Evolutionary conservation across 2,329 filamentous ascomycete species (phyloP).

Genomic region (Fusarium temperatum): DNA sequence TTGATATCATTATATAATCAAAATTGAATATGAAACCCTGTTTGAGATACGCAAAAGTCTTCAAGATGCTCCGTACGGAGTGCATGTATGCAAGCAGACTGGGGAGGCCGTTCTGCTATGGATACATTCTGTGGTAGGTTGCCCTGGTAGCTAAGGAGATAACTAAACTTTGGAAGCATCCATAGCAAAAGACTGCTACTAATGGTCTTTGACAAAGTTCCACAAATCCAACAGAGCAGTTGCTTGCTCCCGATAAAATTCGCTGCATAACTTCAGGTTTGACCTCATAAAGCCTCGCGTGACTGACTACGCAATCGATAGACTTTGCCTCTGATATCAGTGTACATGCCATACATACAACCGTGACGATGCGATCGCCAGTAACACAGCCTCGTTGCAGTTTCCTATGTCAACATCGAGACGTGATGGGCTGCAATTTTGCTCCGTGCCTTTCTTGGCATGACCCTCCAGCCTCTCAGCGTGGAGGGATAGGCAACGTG

Average conservation of each 20-base stretch:
- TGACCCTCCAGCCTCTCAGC: slow-evolving; percentile 27
- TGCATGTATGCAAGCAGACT: neutral
- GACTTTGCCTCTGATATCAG: slow-evolving; percentile 8
- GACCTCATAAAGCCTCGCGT: slow-evolving; percentile 6
- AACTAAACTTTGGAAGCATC: neutral
- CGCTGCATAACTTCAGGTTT: neutral
- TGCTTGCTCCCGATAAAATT: neutral
- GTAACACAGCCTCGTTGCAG: slow-evolving; percentile 10
- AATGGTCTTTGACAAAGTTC: neutral
- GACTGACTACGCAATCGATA: slow-evolving; percentile 7
- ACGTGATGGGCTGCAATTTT: slow-evolving; percentile 7
- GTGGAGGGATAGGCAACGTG: slow-evolving; percentile 29
- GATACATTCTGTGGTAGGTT: neutral
- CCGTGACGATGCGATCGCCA: neutral
- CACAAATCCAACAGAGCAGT: neutral
- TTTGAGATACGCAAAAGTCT: neutral
- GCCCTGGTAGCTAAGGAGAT: neutral
- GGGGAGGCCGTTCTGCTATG: neutral
- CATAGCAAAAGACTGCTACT: neutral
- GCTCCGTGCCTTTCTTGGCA: slow-evolving; percentile 10
- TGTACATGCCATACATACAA: neutral
- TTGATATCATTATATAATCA: neutral
- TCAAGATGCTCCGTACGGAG: neutral
- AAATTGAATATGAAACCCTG: neutral
- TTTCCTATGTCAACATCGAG: neutral